These are phyloP conservation scores for Geranomyces michiganensis DNA, from an alignment of 192 early-diverging fungal genomes.

Conservation along the genomic window DNA sequence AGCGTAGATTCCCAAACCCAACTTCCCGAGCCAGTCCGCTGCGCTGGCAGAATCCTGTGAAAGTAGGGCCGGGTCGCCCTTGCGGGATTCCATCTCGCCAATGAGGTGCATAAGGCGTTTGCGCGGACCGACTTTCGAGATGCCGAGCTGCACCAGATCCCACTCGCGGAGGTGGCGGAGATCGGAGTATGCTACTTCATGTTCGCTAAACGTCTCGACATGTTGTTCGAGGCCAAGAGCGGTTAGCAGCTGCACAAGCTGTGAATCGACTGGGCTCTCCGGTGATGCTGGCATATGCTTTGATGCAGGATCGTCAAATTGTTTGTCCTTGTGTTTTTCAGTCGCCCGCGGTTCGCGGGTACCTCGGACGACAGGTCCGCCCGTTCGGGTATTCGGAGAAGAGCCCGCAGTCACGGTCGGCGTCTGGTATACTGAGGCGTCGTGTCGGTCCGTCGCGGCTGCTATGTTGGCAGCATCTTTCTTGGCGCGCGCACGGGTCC, in stretches of 20 bases:
- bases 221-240: conserved; percentile 18
- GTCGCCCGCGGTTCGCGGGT: neutral
- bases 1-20: conserved; percentile 9
- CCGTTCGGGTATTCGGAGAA: neutral
- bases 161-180: conserved; percentile 20
- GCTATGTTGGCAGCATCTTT: neutral
- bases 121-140: conserved; percentile 34
- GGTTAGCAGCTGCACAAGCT: conserved; percentile 13
- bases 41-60: neutral
- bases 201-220: conserved; percentile 1
- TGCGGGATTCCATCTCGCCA: neutral
- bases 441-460: neutral
- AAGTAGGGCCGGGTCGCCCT: neutral
- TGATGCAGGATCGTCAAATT: neutral
- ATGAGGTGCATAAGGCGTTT: conserved; percentile 29
- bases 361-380: neutral
- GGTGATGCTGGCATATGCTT: neutral
- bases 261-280: neutral
- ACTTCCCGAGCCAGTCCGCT: conserved; percentile 7
- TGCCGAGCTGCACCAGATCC: conserved; percentile 27
- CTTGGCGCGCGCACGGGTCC: neutral
- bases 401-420: neutral
- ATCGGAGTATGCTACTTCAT: conserved; percentile 18
- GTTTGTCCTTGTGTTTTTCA: neutral
- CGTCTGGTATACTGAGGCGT: neutral